Evolutionary conservation across 176 grass and related monocot genomes (phyloP).

Genomic region (Bothriochloa decipiens): DNA sequence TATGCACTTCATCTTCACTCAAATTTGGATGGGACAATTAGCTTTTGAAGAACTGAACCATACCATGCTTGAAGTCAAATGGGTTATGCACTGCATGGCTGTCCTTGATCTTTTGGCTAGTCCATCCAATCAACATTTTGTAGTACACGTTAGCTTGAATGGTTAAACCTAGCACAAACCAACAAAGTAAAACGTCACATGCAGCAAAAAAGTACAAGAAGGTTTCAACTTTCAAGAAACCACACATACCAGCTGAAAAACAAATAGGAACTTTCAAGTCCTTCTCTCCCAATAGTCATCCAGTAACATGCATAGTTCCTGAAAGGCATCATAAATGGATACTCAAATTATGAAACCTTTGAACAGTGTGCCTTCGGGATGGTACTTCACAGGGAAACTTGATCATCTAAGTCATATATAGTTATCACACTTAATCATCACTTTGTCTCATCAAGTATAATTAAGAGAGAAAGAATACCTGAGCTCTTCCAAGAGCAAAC

Average conservation of each 20-base stretch:
- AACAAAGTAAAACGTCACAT: slow-evolving; percentile 30
- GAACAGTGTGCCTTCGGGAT: not conserved
- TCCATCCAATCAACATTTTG: slow-evolving; percentile 98
- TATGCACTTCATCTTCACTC: slow-evolving; percentile 3
- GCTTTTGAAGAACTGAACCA: slow-evolving; percentile 21
- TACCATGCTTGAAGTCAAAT: slow-evolving; percentile 98
- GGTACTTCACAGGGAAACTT: not conserved
- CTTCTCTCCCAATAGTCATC: slow-evolving; percentile 97
- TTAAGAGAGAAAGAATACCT: slow-evolving; percentile 50
- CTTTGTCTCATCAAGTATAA: not conserved
- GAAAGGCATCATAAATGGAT: slow-evolving; percentile 25
- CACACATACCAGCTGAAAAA: slow-evolving; percentile 80
- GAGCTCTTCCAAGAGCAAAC: slow-evolving; percentile 97
- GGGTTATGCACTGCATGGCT: slow-evolving; percentile 77
- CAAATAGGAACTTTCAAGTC: slow-evolving; percentile 93
- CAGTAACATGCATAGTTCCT: slow-evolving; percentile 96
- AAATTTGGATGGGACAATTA: not conserved
- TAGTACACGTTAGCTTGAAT: slow-evolving; percentile 98
- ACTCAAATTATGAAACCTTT: not conserved
- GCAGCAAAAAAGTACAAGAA: slow-evolving; percentile 34
- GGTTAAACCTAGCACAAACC: slow-evolving; percentile 74
- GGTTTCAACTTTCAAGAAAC: slow-evolving; percentile 25
- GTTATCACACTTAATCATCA: slow-evolving; percentile 1
- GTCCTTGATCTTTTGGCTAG: slow-evolving; percentile 97
- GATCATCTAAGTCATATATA: slow-evolving; percentile 2